Percentiles rank a stretch among this genome's conserved stretches.
Evolutionary conservation across 2,329 filamentous ascomycete species (phyloP).

Genomic region (Polychaeton citri): DNA sequence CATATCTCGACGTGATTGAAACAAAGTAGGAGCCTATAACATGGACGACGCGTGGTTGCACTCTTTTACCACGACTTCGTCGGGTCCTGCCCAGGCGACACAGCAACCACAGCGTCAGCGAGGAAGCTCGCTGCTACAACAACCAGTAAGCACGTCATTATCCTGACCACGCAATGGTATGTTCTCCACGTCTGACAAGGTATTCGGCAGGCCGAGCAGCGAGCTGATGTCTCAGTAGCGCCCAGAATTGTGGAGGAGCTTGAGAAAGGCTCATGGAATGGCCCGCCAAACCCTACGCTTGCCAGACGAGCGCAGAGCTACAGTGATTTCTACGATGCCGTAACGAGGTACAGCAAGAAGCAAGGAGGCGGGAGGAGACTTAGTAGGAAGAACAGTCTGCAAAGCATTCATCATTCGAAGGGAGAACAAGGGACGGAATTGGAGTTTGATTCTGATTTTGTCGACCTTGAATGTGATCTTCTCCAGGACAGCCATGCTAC

Average conservation of each 20-base stretch:
- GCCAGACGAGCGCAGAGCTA: conserved; percentile 61
- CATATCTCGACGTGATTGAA: too few species aligned
- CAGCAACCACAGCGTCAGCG: conserved; percentile 46
- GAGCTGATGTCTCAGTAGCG: conserved; percentile 40
- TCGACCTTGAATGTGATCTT: conserved; percentile 50
- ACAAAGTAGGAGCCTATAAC: too few species aligned
- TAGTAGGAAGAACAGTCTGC: conserved; percentile 26
- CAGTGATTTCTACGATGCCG: conserved; percentile 59
- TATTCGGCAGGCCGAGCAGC: conserved; percentile 39
- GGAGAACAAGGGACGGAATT: conserved; percentile 33
- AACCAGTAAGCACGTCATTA: conserved; percentile 31
- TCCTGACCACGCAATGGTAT: conserved; percentile 18
- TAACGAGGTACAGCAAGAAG: conserved; percentile 41
- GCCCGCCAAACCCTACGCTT: conserved; percentile 53
- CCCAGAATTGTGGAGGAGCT: conserved; percentile 47
- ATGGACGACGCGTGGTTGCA: conserved; percentile 71
- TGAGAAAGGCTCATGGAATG: conserved; percentile 35
- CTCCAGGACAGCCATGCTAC: conserved; percentile 73
- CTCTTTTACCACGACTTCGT: conserved; percentile 46
- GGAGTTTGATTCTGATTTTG: conserved; percentile 47
- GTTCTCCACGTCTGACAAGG: conserved; percentile 24
- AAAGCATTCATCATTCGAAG: conserved; percentile 8
- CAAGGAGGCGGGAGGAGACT: conserved; percentile 30
- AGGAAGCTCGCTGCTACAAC: conserved; percentile 52
- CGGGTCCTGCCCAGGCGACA: conserved; percentile 38